A percentile compares a stretch with the other conserved stretches of the same genome.
phyloP scores from a whole-genome alignment of 2,329 filamentous ascomycete species.

The Cryphonectria carpinicola region DNA sequence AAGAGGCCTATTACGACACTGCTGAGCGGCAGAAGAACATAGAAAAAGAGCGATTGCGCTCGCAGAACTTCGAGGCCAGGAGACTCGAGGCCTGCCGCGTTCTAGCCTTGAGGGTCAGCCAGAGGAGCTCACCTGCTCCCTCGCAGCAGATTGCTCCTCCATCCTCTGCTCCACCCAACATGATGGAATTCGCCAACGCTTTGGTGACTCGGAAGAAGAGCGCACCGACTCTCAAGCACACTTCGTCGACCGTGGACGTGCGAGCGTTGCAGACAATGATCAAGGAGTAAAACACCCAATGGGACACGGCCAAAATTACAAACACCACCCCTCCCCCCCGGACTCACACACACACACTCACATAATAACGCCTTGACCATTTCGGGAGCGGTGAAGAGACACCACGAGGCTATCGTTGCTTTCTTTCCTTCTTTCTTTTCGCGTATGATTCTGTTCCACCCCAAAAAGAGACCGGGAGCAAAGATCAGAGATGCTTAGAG shows the following conservation, averaged over 20 bases:
- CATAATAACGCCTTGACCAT: neutral
- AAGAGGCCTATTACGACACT: constrained; percentile 51
- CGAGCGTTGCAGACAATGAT: constrained; percentile 23
- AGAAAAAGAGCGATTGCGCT: constrained; percentile 53
- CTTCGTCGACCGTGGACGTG: constrained; percentile 20
- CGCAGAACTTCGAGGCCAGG: constrained; percentile 52
- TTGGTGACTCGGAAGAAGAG: constrained; percentile 16
- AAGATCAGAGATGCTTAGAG: neutral
- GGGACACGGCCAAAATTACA: neutral
- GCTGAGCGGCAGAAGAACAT: constrained; percentile 46
- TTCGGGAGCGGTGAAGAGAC: neutral
- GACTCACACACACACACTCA: neutral
- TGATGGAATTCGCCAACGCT: constrained; percentile 15
- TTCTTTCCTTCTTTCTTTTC: neutral
- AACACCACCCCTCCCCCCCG: neutral
- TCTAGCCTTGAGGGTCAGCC: constrained; percentile 36
- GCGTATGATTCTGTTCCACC: constrained; percentile 4
- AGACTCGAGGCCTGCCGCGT: constrained; percentile 51
- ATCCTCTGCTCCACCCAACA: constrained; percentile 24
- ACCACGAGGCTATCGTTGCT: neutral
- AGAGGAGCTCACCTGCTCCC: constrained; percentile 22
- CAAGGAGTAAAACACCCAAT: constrained; percentile 17
- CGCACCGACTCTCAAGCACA: constrained; percentile 24
- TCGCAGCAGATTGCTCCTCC: constrained; percentile 12
- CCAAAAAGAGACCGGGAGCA: neutral